Percentiles rank a stretch among this genome's conserved stretches.
Evolutionary conservation across 2,329 filamentous ascomycete genomes (phyloP).

Genomic region (Amphichorda felina): DNA sequence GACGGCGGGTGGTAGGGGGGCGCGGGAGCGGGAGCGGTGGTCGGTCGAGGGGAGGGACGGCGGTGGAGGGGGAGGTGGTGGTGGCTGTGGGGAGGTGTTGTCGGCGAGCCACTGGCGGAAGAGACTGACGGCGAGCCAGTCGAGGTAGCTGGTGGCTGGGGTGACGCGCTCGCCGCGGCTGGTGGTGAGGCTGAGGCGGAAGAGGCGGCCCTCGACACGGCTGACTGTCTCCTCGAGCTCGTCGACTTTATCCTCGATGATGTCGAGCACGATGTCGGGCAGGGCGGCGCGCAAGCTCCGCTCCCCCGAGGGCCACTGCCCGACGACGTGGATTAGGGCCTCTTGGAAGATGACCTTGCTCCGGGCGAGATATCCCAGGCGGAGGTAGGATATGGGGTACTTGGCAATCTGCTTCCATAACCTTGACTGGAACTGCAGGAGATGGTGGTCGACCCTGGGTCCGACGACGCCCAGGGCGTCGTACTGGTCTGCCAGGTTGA

Average conservation of each 20-base stretch:
- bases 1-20: slow-evolving; percentile 22
- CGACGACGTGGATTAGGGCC: slow-evolving; percentile 85
- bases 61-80: slow-evolving; percentile 18
- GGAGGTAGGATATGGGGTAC: slow-evolving; percentile 86
- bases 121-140: slow-evolving; percentile 78
- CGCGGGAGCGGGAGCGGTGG: slow-evolving; percentile 9
- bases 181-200: slow-evolving; percentile 69
- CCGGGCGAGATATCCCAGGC: slow-evolving; percentile 74
- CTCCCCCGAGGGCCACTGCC: slow-evolving; percentile 79
- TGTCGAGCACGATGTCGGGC: slow-evolving; percentile 66
- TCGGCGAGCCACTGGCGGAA: slow-evolving; percentile 93
- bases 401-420: slow-evolving; percentile 96
- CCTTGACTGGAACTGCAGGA: slow-evolving; percentile 80
- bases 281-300: slow-evolving; percentile 64
- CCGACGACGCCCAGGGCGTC: slow-evolving; percentile 82
- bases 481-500: slow-evolving; percentile 87
- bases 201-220: slow-evolving; percentile 70
- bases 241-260: slow-evolving; percentile 92
- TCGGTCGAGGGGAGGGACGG: slow-evolving; percentile 11
- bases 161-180: slow-evolving; percentile 71
- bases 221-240: slow-evolving; percentile 76
- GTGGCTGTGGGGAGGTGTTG: slow-evolving; percentile 62
- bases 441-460: slow-evolving; percentile 82
- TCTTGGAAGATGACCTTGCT: slow-evolving; percentile 78
- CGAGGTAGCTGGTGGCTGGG: slow-evolving; percentile 68